Percentiles rank a stretch among this genome's conserved stretches.
These are phyloP conservation scores for Pichia sp. DNA, from an alignment of 1,139 yeast genomes.

Conservation along the genomic window DNA sequence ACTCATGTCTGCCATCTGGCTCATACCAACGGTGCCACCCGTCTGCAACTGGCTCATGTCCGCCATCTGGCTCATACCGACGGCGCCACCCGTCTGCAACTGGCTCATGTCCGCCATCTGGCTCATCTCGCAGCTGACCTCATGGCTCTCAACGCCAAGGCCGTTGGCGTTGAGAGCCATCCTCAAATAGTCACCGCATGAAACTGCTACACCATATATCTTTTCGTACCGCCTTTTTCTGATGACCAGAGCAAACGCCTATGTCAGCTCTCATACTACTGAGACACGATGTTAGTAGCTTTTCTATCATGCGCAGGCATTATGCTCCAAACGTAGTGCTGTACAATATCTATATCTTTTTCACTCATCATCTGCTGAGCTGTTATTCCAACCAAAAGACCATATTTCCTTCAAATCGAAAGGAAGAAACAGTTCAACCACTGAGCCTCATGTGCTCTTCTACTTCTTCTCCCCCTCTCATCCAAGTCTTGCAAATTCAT, in stretches of 20 bases:
- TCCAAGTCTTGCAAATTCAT: not conserved
- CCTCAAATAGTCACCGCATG: not conserved
- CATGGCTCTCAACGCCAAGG: not conserved
- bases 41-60: not conserved
- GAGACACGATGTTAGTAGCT: not conserved
- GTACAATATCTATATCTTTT: not conserved
- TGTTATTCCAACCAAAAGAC: not conserved
- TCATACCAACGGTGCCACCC: no score
- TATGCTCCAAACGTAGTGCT: not conserved
- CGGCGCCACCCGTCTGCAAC: no score
- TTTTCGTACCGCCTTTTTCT: not conserved
- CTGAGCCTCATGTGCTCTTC: not conserved
- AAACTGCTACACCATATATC: not conserved
- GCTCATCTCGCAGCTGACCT: no score
- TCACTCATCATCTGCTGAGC: not conserved
- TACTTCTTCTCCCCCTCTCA: not conserved
- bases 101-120: no score
- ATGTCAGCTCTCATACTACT: not conserved
- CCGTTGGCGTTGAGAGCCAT: not conserved
- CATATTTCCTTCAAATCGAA: not conserved
- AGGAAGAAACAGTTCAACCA: not conserved
- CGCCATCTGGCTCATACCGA: constrained; percentile 1
- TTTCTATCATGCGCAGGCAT: no score
- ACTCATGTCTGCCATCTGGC: not conserved
- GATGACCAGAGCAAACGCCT: not conserved